Evolutionary conservation across 495 filamentous ascomycete genomes (phyloP).

Genomic region (Xylaria palmicola): DNA sequence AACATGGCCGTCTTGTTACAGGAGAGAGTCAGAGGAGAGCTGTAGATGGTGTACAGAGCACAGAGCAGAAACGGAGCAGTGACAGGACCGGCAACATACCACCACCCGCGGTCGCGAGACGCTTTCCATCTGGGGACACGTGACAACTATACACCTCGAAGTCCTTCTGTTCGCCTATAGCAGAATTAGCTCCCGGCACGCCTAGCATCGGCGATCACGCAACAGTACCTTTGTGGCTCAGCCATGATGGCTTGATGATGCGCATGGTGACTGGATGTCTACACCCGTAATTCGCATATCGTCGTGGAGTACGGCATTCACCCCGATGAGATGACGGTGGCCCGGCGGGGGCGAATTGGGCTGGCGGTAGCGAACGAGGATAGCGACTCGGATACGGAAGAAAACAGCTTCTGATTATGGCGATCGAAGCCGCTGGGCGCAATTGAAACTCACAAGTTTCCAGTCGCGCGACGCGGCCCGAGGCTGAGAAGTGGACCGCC

Average conservation of each 20-base stretch:
- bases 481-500: conserved; percentile 21
- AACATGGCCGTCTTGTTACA: conserved; percentile 78
- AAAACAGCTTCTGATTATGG: too few relatives aligned
- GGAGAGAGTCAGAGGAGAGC: background rate
- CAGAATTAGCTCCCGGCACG: conserved; percentile 1
- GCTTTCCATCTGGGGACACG: conserved; percentile 87
- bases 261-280: conserved; percentile 55
- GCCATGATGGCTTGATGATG: conserved; percentile 91
- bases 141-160: conserved; percentile 98
- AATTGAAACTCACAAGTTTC: conserved; percentile 12
- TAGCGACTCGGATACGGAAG: background rate
- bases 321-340: background rate
- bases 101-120: conserved; percentile 91
- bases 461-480: conserved; percentile 36
- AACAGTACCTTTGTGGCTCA: conserved; percentile 78
- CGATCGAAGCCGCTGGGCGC: conserved; percentile 14
- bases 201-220: conserved; percentile 19
- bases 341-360: background rate
- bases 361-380: background rate
- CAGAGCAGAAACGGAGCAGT: conserved; percentile 5
- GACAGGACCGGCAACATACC: conserved; percentile 51
- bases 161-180: conserved; percentile 84
- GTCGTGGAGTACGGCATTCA: conserved; percentile 13
- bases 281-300: conserved; percentile 31
- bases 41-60: background rate